These are phyloP conservation scores for Corynascus novoguineensis DNA, from an alignment of 495 filamentous ascomycete genomes.

Conservation along the genomic window DNA sequence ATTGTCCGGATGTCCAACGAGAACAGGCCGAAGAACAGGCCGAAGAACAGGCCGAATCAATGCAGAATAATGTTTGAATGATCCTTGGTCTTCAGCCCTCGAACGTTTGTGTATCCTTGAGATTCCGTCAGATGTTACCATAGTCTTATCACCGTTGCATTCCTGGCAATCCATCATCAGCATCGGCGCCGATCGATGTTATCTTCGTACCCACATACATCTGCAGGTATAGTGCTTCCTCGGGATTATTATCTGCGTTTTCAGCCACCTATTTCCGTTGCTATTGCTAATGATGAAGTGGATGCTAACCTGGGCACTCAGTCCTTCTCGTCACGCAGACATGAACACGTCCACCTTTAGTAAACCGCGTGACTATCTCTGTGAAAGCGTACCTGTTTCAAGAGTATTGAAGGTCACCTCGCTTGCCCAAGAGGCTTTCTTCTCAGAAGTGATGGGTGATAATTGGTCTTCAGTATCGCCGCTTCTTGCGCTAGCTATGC, in stretches of 20 bases:
- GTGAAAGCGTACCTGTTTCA: slow-evolving; percentile 48
- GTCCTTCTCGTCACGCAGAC: slow-evolving; percentile 25
- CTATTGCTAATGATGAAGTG: slow-evolving; percentile 15
- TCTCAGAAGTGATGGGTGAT: too few relatives aligned
- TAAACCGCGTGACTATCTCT: slow-evolving; percentile 47
- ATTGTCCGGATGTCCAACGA: too few relatives aligned
- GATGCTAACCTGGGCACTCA: slow-evolving; percentile 35
- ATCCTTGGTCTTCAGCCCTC: too few relatives aligned
- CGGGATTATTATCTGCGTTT: slow-evolving; percentile 18
- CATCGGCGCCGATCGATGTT: slow-evolving; percentile 21
- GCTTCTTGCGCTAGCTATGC: too few relatives aligned
- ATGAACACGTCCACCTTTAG: slow-evolving; percentile 37
- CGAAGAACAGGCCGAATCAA: too few relatives aligned
- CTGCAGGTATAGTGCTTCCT: slow-evolving; percentile 19
- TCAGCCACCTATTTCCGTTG: neutral
- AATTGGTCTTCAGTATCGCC: too few relatives aligned
- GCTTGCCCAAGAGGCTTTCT: too few relatives aligned
- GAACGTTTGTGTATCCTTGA: too few relatives aligned
- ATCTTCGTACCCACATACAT: slow-evolving; percentile 18
- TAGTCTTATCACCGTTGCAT: too few relatives aligned
- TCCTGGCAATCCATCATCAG: slow-evolving; percentile 20
- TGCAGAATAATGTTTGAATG: too few relatives aligned
- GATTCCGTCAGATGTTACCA: too few relatives aligned
- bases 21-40: too few relatives aligned
- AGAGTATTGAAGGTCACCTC: slow-evolving; percentile 48